Evolutionary conservation across 2,329 filamentous ascomycete species (phyloP), one percentile per base, ranked within the genome.

Genomic region (Diaporthe ampelina): DNA sequence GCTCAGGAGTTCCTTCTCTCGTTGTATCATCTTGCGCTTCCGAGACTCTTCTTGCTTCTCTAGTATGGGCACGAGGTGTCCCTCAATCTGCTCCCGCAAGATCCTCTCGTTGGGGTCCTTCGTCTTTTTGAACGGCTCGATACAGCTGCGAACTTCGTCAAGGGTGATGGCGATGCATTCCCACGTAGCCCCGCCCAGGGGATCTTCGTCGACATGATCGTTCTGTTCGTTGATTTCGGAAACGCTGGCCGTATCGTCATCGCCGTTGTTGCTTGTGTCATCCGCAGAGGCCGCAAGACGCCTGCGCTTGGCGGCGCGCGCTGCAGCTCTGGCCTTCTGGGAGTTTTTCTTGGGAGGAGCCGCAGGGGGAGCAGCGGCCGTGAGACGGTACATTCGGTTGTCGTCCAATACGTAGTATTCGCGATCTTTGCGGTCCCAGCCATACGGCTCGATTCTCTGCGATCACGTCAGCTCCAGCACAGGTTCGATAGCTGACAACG

Each of bases 331-430:
- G 7, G 88, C 88, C 78, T 91, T 93, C 78, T 92, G 92, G 35
- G 89, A 90, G 79, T 91, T 94, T 78, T 88, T 90, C 82, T 88
- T 87, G 2, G 90, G 86, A n/a, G 87, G 84, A 8, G 88, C 84
- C 19, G 90, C 83, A 9, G 91, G 89, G 2, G 90, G 87, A 0
- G 91, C 90, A 35, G 93, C 89, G 75, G 97, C 94, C n/a, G 94
- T 95, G 76, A 93, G 88, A 73, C 95, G 94, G 82, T 99, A 99
- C 56, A 99, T 87, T 76, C 97, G 91, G 79, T 98, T 97, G 81
- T 99, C 97, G 79, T 98, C 96, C 4, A 99, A 89, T 4, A 98
- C 92, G 80, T 93, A 97, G 81, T 98, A 97, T 48, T 92, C 92
- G 50, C 95, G 92, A 77, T 97, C 95, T 61, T 98, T 88, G 29